A percentile compares a stretch with the other conserved stretches of the same genome.
These are phyloP conservation scores for Amanita subjunquillea DNA, from an alignment of 768 basidiomycete species.

Conservation along the genomic window DNA sequence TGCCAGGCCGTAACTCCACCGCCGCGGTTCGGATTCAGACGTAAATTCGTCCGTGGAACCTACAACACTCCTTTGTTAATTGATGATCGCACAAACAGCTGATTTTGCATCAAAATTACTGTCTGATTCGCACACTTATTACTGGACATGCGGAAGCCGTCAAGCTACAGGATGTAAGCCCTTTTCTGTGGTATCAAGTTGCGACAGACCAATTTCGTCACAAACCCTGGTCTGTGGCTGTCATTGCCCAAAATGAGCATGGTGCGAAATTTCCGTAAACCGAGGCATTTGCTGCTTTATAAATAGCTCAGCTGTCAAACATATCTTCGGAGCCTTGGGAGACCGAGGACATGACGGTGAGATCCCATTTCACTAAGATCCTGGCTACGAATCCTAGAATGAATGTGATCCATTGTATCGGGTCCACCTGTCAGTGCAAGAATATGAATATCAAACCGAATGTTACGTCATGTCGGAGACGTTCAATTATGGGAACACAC, in stretches of 20 bases:
- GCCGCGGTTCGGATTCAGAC: conserved; percentile 25
- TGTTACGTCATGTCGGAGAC: neutral
- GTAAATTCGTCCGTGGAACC: conserved; percentile 27
- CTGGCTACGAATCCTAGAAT: neutral
- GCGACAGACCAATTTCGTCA: neutral
- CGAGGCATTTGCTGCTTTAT: conserved; percentile 3
- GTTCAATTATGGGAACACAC: neutral
- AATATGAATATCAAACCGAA: neutral
- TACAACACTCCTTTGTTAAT: conserved; percentile 6
- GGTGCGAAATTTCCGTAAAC: conserved; percentile 7
- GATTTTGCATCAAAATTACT: conserved; percentile 1
- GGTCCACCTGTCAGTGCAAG: neutral
- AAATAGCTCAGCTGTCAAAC: conserved; percentile 4
- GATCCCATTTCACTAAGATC: neutral
- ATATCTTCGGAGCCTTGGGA: conserved; percentile 2
- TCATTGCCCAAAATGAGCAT: neutral
- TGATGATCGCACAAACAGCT: conserved; percentile 1
- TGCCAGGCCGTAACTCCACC: conserved; percentile 15
- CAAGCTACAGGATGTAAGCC: neutral
- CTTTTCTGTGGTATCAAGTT: neutral
- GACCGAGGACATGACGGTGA: conserved; percentile 5
- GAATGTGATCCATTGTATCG: neutral
- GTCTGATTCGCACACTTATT: conserved; percentile 2
- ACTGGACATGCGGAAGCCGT: conserved; percentile 5
- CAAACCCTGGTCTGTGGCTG: conserved; percentile 3